These are phyloP conservation scores for Colletotrichum nymphaeae DNA, from an alignment of 2,329 filamentous ascomycete genomes.

Conservation along the genomic window DNA sequence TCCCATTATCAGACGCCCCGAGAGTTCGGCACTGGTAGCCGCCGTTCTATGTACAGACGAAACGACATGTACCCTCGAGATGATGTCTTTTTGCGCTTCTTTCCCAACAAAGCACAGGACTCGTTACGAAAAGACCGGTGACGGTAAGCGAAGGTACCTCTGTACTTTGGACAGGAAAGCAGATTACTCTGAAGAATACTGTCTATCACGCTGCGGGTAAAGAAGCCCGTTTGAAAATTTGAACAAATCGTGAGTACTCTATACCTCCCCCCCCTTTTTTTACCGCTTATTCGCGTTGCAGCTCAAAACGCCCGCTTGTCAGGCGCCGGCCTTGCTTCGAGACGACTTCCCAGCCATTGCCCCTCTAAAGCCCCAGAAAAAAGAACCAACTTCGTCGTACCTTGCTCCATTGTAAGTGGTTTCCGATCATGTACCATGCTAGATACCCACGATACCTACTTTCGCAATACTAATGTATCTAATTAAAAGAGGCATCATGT, in stretches of 20 bases:
- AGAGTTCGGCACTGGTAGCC: conserved; percentile 18
- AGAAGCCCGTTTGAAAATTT: conserved; percentile 2
- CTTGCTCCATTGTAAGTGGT: not conserved
- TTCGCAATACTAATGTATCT: not conserved
- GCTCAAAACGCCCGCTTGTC: conserved; percentile 32
- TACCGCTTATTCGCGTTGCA: conserved; percentile 34
- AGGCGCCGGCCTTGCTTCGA: conserved; percentile 20
- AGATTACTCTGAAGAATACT: not conserved
- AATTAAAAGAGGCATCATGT: not conserved
- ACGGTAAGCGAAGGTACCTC: not conserved
- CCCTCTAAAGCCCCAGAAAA: not conserved
- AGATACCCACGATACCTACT: not conserved
- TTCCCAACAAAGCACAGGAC: conserved; percentile 1
- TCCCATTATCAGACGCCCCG: conserved; percentile 24
- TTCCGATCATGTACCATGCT: not conserved
- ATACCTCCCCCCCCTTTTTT: conserved; percentile 3
- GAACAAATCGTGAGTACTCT: conserved; percentile 18
- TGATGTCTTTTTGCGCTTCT: not conserved
- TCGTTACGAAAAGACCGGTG: conserved; percentile 1
- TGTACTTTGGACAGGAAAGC: not conserved
- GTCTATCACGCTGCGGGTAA: not conserved
- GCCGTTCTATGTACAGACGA: conserved; percentile 11
- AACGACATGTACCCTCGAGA: not conserved
- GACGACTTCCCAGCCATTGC: not conserved
- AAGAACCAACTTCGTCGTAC: not conserved